These are phyloP conservation scores for Eucalyptus erythrocorys DNA, from an alignment of 345 rosid species.

Conservation along the genomic window DNA sequence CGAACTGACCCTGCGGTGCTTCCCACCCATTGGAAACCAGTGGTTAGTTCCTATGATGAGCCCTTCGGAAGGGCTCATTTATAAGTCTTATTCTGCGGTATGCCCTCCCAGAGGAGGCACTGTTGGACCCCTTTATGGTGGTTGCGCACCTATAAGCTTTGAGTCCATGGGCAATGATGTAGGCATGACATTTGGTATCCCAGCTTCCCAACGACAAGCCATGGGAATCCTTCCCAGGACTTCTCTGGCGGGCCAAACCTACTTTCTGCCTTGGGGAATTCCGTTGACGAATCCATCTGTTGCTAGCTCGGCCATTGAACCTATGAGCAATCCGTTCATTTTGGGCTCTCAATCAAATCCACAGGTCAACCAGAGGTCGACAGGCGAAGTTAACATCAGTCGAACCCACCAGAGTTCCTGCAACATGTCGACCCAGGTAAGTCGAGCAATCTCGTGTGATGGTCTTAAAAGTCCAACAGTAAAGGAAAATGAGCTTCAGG, in stretches of 20 bases:
- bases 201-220: slow-evolving; percentile 25
- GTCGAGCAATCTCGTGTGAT: slow-evolving; percentile 6
- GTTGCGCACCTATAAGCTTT: slow-evolving; percentile 19
- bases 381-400: slow-evolving; percentile 1
- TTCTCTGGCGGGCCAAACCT: slow-evolving; percentile 23
- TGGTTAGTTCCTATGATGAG: slow-evolving; percentile 91
- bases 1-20: slow-evolving; percentile 21
- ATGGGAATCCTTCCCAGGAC: slow-evolving; percentile 4
- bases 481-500: slow-evolving; percentile 24
- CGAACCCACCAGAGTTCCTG: slow-evolving; percentile 19
- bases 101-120: not conserved
- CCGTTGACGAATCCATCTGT: slow-evolving; percentile 25
- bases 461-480: slow-evolving; percentile 7
- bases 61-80: slow-evolving; percentile 81
- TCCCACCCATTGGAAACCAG: slow-evolving; percentile 38
- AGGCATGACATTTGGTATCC: slow-evolving; percentile 20
- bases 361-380: slow-evolving; percentile 21
- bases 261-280: slow-evolving; percentile 57
- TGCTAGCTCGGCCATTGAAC: slow-evolving; percentile 34
- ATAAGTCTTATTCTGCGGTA: slow-evolving; percentile 70
- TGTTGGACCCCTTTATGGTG: slow-evolving; percentile 8
- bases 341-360: not conserved
- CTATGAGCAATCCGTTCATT: slow-evolving; percentile 7
- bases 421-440: slow-evolving; percentile 11
- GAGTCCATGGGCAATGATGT: slow-evolving; percentile 4